Percentiles rank a stretch among this genome's conserved stretches.
phyloP scores from a whole-genome alignment of 192 early-diverging fungal species.

The Entomortierella lignicola region DNA sequence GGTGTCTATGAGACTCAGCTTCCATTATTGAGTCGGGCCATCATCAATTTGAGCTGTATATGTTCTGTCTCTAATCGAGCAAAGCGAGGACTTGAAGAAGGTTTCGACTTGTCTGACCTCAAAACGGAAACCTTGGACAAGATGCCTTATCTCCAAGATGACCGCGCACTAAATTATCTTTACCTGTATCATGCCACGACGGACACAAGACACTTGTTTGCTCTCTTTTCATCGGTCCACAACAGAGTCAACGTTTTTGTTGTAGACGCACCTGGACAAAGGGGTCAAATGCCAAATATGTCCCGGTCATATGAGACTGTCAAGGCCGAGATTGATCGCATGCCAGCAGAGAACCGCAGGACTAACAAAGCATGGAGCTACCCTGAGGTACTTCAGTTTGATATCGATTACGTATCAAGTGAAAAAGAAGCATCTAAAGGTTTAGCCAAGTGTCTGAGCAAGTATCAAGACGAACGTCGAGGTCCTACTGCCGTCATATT shows the following conservation, averaged over 20 bases:
- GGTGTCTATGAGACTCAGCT: constrained; percentile 97
- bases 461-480: constrained; percentile 69
- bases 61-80: constrained; percentile 47
- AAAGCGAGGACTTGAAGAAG: constrained; percentile 55
- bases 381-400: constrained; percentile 61
- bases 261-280: constrained; percentile 68
- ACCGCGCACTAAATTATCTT: constrained; percentile 64
- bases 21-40: constrained; percentile 80
- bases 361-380: constrained; percentile 64
- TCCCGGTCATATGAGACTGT: constrained; percentile 69
- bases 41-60: constrained; percentile 81
- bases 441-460: constrained; percentile 68
- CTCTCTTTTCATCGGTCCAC: constrained; percentile 73
- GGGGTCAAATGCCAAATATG: constrained; percentile 48
- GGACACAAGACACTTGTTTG: constrained; percentile 74
- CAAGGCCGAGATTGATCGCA: constrained; percentile 50
- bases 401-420: constrained; percentile 56
- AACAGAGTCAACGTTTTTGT: constrained; percentile 75
- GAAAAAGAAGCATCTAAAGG: constrained; percentile 67
- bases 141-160: constrained; percentile 48
- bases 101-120: constrained; percentile 60
- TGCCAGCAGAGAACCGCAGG: constrained; percentile 35
- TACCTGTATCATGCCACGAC: constrained; percentile 82
- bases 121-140: constrained; percentile 39
- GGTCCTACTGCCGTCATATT: constrained; percentile 80